phyloP scores from a whole-genome alignment of 2,329 filamentous ascomycete species.

The Beauveria sp. region DNA sequence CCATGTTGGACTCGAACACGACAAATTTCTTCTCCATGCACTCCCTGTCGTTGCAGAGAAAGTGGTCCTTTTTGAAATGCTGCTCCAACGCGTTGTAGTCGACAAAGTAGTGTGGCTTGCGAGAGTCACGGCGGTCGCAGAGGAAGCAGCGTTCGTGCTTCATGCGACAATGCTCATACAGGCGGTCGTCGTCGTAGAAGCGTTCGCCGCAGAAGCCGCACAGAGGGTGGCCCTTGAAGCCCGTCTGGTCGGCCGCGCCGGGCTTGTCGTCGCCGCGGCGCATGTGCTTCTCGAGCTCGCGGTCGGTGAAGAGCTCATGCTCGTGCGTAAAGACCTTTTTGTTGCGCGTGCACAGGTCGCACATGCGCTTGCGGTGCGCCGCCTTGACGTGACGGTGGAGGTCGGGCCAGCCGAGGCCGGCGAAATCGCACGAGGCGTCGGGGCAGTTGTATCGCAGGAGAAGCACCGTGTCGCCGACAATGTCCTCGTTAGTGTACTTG shows the following conservation, averaged over 20 bases:
- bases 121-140: conserved; percentile 65
- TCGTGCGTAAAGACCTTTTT: conserved; percentile 99
- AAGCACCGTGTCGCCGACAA: conserved; percentile 83
- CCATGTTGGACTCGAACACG: conserved; percentile 90
- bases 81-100: conserved; percentile 81
- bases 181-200: conserved; percentile 93
- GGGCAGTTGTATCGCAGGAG: conserved; percentile 93
- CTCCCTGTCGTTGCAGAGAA: conserved; percentile 73
- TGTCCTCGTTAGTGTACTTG: conserved; percentile 79
- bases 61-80: conserved; percentile 86
- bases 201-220: conserved; percentile 87
- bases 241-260: conserved; percentile 83
- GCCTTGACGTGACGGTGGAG: conserved; percentile 69
- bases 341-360: conserved; percentile 81
- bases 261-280: conserved; percentile 84
- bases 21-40: conserved; percentile 97
- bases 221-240: conserved; percentile 91
- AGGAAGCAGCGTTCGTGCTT: conserved; percentile 94
- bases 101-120: conserved; percentile 81
- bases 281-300: conserved; percentile 81
- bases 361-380: conserved; percentile 81
- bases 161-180: conserved; percentile 87
- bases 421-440: conserved; percentile 69
- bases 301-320: conserved; percentile 80
- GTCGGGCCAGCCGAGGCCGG: conserved; percentile 59